Evolutionary conservation across 108 stramenopile genomes (phyloP), one percentile per base, ranked within the genome.

Genomic region (Schizochytrium sp.): DNA sequence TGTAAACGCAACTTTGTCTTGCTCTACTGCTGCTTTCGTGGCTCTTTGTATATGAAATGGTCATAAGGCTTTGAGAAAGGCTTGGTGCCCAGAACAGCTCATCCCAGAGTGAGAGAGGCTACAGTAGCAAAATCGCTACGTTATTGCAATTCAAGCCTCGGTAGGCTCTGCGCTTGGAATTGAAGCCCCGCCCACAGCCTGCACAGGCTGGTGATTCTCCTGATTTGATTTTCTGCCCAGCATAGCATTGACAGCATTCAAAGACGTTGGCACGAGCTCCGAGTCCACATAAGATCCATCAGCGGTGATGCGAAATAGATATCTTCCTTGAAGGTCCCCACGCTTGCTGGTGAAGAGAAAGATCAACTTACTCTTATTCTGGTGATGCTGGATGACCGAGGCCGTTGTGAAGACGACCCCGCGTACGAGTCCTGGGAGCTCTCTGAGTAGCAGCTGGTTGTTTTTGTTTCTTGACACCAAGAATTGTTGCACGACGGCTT

Each of bases 301-400:
- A 7, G 64, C 64, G 10, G 64, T 69, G 64, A 69, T 69, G 64
- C 64, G 64, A 38, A 69, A 69, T 13, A 69, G 5, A 69, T 69
- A 69, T 44, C 44, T 69, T 38, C 2, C 64, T 2, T 7, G 64
- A 15, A 69, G 64, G 64, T 69, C 64, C 42, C 64, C 44, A 7
- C 64, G 64, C 64, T 69, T 69, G 15, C 64, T 69, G 42, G 64
- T 69, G 28, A 69, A 69, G 0, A 69, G 15, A 44, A 69, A 69
- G 8, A 69, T 38, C 42, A 69, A 44, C 64, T 69, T 69, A 44
- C 64, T 69, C 28, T 69, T 69, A 44, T 69, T 69, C 64, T 69
- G 64, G 64, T 69, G 64, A 44, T 69, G 64, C 64, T 69, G 64
- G 15, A 69, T 69, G 42, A 69, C 64, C 12, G 64, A 69, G 12